A percentile compares a stretch with the other conserved stretches of the same genome.
Evolutionary conservation across 768 basidiomycete genomes (phyloP).

Genomic region (Rhizopogon sp.): DNA sequence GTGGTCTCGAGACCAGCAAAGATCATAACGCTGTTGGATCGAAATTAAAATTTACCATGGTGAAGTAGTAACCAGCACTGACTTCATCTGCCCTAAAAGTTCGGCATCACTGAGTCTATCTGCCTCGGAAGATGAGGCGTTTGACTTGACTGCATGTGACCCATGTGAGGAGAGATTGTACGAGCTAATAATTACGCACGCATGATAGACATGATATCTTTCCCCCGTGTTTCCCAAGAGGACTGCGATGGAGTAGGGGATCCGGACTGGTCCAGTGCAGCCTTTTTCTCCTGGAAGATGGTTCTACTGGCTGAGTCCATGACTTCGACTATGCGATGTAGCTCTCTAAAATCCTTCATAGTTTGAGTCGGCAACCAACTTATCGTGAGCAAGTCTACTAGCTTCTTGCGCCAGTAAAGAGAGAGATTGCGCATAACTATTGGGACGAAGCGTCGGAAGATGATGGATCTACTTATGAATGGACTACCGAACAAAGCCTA

Average conservation of each 20-base stretch:
- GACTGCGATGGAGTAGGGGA: not conserved
- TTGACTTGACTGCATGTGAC: constrained; percentile 16
- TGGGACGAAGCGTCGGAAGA: not conserved
- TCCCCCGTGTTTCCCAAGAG: not conserved
- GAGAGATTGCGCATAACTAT: not conserved
- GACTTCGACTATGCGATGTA: constrained; percentile 8
- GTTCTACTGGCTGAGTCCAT: constrained; percentile 11
- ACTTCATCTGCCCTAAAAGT: constrained; percentile 25
- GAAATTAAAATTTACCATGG: not conserved
- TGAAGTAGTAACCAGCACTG: not conserved
- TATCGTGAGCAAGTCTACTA: not conserved
- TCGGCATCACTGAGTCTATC: constrained; percentile 19
- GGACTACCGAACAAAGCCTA: not conserved
- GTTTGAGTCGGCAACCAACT: not conserved
- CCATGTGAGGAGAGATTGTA: not conserved
- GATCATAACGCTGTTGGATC: constrained; percentile 14
- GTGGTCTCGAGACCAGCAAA: constrained; percentile 16
- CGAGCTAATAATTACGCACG: constrained; percentile 5
- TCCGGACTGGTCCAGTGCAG: constrained; percentile 3
- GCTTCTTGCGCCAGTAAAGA: not conserved
- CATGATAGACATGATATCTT: constrained; percentile 26
- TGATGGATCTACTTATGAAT: not conserved
- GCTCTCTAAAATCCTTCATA: not conserved
- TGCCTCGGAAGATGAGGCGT: constrained; percentile 10
- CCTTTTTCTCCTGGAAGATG: constrained; percentile 17